Percentiles rank a stretch among this genome's conserved stretches.
phyloP scores from a whole-genome alignment of 2,329 filamentous ascomycete genomes.

The Samsoniella hepiali region DNA sequence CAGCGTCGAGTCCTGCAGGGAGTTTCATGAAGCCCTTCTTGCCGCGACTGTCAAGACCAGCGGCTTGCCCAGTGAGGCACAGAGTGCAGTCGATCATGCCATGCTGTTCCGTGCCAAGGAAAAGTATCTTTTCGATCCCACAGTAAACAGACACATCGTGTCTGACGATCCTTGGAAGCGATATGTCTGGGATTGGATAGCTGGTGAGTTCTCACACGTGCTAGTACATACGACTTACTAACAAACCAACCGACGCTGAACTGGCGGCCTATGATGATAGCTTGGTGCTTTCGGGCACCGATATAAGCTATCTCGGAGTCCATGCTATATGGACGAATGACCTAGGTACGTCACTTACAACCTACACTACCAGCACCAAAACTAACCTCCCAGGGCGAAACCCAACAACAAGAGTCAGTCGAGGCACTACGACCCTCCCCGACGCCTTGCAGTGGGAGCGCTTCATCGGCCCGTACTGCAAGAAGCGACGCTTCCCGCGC shows the following conservation, averaged over 20 bases:
- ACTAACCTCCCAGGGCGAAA: constrained; percentile 37
- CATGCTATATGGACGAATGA: constrained; percentile 68
- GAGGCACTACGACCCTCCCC: constrained; percentile 40
- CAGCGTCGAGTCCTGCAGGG: constrained; percentile 47
- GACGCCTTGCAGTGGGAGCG: constrained; percentile 57
- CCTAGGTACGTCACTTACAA: constrained; percentile 49
- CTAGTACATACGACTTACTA: neutral
- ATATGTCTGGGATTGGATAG: constrained; percentile 75
- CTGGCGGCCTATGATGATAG: constrained; percentile 61
- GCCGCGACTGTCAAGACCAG: constrained; percentile 42
- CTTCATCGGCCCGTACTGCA: constrained; percentile 61
- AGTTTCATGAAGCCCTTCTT: constrained; percentile 56
- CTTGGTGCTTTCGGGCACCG: constrained; percentile 66
- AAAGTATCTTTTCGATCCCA: constrained; percentile 62
- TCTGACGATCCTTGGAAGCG: constrained; percentile 71
- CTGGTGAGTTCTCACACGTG: constrained; percentile 45
- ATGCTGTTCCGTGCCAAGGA: constrained; percentile 60
- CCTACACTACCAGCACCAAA: constrained; percentile 24
- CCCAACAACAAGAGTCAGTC: constrained; percentile 45
- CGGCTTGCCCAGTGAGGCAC: constrained; percentile 49
- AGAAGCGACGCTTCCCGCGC: constrained; percentile 56
- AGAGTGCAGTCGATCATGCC: constrained; percentile 52
- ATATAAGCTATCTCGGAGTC: constrained; percentile 74
- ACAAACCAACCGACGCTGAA: constrained; percentile 50
- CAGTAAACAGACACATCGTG: constrained; percentile 63